Evolutionary conservation across 2,329 filamentous ascomycete species (phyloP).

Genomic region (Penicillium occitanis): DNA sequence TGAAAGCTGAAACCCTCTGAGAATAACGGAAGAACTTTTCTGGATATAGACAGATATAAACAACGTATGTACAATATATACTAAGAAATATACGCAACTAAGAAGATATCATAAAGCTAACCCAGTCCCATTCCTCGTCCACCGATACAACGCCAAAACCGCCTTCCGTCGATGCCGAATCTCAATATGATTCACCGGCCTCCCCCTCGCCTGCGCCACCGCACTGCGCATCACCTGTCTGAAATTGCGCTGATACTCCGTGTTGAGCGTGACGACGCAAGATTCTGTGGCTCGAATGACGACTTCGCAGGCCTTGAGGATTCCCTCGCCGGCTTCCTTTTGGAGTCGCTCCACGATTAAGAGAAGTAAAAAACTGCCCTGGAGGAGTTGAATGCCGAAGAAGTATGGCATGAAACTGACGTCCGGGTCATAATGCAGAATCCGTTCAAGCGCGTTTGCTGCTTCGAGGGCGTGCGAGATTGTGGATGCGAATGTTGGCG

Average conservation of each 20-base stretch:
- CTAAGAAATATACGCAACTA: slow-evolving; percentile 19
- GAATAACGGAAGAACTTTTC: neutral
- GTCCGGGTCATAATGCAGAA: slow-evolving; percentile 86
- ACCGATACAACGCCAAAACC: slow-evolving; percentile 80
- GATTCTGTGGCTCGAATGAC: slow-evolving; percentile 91
- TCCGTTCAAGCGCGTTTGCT: slow-evolving; percentile 81
- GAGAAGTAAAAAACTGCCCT: slow-evolving; percentile 83
- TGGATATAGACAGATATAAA: neutral
- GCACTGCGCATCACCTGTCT: slow-evolving; percentile 93
- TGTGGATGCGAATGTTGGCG: slow-evolving; percentile 80
- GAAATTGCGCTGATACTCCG: slow-evolving; percentile 94
- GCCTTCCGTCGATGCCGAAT: slow-evolving; percentile 81
- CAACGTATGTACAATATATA: slow-evolving; percentile 8
- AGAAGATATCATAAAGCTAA: slow-evolving; percentile 54
- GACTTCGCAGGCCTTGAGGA: slow-evolving; percentile 86
- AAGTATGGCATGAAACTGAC: slow-evolving; percentile 97
- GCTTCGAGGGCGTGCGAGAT: slow-evolving; percentile 86
- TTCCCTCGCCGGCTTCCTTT: slow-evolving; percentile 78
- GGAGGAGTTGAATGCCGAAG: slow-evolving; percentile 88
- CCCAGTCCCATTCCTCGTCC: slow-evolving; percentile 87
- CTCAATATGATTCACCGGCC: slow-evolving; percentile 80
- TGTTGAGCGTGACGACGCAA: slow-evolving; percentile 87
- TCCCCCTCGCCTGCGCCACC: slow-evolving; percentile 79
- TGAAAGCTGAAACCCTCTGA: neutral
- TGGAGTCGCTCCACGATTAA: slow-evolving; percentile 88